Percentiles rank a stretch among this genome's conserved stretches.
Evolutionary conservation across 106 monocot genomes (phyloP).

Genomic region (Platanthera guangdongensis): DNA sequence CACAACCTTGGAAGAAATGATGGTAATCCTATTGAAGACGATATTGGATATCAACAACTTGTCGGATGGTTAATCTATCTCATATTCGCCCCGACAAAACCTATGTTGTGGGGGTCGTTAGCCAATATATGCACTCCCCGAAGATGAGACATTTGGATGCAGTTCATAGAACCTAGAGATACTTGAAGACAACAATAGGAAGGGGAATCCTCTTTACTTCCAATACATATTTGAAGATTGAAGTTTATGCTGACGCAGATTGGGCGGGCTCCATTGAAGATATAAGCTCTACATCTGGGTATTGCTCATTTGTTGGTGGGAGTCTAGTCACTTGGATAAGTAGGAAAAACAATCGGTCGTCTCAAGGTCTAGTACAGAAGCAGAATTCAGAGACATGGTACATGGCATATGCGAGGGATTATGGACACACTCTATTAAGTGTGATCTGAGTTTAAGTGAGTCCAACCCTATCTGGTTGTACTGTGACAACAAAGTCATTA

Average conservation of each 20-base stretch:
- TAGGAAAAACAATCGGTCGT: neutral
- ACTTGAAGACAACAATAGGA: neutral
- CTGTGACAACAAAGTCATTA: neutral
- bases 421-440: no score
- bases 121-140: neutral
- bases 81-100: neutral
- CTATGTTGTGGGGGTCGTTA: neutral
- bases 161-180: neutral
- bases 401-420: neutral
- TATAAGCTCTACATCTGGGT: no score
- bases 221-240: no score
- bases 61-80: neutral
- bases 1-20: no score
- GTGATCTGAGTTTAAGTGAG: no score
- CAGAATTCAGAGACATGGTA: neutral
- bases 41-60: neutral
- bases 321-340: neutral
- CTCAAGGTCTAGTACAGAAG: neutral
- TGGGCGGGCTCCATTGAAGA: no score
- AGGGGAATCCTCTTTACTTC: neutral
- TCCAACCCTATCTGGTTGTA: neutral
- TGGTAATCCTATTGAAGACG: no score
- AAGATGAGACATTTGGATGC: neutral
- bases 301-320: no score
- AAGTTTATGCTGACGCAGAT: no score